These are phyloP conservation scores for Penicillium simplicissimum DNA, from an alignment of 495 filamentous ascomycete genomes.

Conservation along the genomic window DNA sequence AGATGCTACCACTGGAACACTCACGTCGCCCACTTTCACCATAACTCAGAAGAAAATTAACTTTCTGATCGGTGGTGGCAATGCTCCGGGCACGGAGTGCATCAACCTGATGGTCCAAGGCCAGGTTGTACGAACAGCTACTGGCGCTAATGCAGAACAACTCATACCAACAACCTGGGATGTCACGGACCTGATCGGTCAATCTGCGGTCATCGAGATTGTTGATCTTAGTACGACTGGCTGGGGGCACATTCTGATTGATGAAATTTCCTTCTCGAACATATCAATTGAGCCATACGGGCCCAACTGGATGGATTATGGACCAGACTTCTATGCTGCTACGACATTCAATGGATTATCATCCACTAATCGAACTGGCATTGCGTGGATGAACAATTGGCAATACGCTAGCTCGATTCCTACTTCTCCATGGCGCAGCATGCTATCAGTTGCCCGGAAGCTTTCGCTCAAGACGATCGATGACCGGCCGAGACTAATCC, in stretches of 20 bases:
- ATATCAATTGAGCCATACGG: not conserved
- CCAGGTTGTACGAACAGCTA: not conserved
- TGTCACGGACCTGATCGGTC: not conserved
- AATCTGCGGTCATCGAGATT: not conserved
- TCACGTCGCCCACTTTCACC: not conserved
- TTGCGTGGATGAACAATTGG: conserved; percentile 4
- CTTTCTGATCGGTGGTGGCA: not conserved
- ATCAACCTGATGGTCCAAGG: not conserved
- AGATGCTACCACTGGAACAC: not conserved
- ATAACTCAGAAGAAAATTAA: not conserved
- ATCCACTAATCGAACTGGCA: not conserved
- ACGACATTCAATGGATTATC: conserved; percentile 41
- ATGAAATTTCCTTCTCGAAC: not conserved
- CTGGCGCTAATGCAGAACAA: not conserved
- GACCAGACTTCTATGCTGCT: conserved; percentile 56
- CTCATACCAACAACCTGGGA: not conserved
- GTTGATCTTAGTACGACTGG: not conserved
- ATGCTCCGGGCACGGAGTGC: not conserved
- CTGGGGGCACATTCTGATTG: not conserved
- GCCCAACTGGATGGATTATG: conserved; percentile 46
- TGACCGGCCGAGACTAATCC: not conserved
- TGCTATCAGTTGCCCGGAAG: not conserved
- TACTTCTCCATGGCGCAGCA: not conserved
- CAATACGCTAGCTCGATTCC: not conserved
- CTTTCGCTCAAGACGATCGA: not conserved